These are phyloP conservation scores for Globisporangium iwayamae DNA, from an alignment of 352 stramenopile species.

Conservation along the genomic window DNA sequence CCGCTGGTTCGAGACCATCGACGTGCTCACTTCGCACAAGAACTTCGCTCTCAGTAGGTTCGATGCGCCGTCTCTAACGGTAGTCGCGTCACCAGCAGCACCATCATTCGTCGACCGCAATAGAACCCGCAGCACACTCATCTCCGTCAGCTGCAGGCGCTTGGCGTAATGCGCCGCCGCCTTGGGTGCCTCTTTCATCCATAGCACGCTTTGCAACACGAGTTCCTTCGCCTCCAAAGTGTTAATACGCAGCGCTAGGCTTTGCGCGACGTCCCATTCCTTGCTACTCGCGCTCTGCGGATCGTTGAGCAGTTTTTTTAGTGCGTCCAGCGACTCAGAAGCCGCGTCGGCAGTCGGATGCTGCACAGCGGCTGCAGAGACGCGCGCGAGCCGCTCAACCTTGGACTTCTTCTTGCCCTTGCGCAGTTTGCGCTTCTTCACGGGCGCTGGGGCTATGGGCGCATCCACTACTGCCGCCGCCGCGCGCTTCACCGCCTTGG, in stretches of 20 bases:
- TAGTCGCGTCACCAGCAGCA: conserved; percentile 5
- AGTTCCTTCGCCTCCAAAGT: conserved; percentile 30
- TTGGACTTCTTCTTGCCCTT: conserved; percentile 36
- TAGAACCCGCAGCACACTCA: conserved; percentile 29
- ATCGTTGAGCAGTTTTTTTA: conserved; percentile 2
- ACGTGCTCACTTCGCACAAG: conserved; percentile 41
- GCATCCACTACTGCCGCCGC: not conserved
- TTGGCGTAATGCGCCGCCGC: conserved; percentile 70
- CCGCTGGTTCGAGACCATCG: conserved; percentile 26
- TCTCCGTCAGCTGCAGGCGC: conserved; percentile 31
- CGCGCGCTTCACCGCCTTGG: conserved; percentile 2
- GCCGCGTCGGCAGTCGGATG: not conserved
- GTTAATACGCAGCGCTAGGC: conserved; percentile 38
- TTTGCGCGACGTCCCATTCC: conserved; percentile 63
- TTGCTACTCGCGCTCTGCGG: conserved; percentile 9
- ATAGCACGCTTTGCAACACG: conserved; percentile 42
- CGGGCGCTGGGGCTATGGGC: not conserved
- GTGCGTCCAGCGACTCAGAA: conserved; percentile 8
- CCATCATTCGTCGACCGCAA: too few relatives aligned
- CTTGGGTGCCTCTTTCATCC: conserved; percentile 28
- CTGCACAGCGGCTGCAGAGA: not conserved
- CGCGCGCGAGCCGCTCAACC: conserved; percentile 20
- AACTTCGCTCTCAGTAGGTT: conserved; percentile 48
- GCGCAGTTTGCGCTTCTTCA: conserved; percentile 23
- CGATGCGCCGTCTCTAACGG: conserved; percentile 6